Conservation (phyloP, 75 land plant genomes). For the Sequoiadendron giganteum region DNA sequence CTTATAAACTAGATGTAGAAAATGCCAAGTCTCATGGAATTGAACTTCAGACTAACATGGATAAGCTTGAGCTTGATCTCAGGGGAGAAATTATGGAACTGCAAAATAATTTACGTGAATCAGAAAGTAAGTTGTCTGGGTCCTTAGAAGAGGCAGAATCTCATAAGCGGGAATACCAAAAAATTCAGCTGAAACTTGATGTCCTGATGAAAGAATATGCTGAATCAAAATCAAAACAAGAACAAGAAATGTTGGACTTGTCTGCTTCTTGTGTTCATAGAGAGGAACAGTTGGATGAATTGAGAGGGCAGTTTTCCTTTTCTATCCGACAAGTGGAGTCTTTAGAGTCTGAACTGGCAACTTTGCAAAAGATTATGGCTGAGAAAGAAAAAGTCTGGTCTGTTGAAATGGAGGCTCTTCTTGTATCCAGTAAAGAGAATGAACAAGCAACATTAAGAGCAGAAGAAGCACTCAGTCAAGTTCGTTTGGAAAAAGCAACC, state of each 20-base stretch:
- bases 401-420: slow-evolving; percentile 45
- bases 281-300: slow-evolving; percentile 44
- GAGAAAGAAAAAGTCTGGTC: slow-evolving; percentile 37
- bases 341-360: slow-evolving; percentile 46
- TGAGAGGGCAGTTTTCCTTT: slow-evolving; percentile 19
- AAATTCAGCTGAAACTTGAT: slow-evolving; percentile 38
- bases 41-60: slow-evolving; percentile 40
- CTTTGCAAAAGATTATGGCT: slow-evolving; percentile 39
- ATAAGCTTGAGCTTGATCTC: slow-evolving; percentile 33
- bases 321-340: slow-evolving; percentile 23
- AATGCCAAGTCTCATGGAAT: slow-evolving; percentile 19
- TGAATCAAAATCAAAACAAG: slow-evolving; percentile 34
- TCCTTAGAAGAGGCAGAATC: slow-evolving; percentile 47
- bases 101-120: slow-evolving; percentile 33
- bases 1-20: slow-evolving; percentile 40
- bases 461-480: slow-evolving; percentile 31
- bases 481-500: slow-evolving; percentile 32
- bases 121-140: slow-evolving; percentile 27
- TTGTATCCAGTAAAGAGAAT: slow-evolving; percentile 31
- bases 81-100: slow-evolving; percentile 28
- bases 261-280: slow-evolving; percentile 26
- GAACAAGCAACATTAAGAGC: slow-evolving; percentile 28
- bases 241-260: slow-evolving; percentile 34
- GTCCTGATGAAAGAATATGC: slow-evolving; percentile 42
- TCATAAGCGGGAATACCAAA: slow-evolving; percentile 29